Evolutionary conservation across 441 rosid species (phyloP).

Genomic region (Mallotus repandus): DNA sequence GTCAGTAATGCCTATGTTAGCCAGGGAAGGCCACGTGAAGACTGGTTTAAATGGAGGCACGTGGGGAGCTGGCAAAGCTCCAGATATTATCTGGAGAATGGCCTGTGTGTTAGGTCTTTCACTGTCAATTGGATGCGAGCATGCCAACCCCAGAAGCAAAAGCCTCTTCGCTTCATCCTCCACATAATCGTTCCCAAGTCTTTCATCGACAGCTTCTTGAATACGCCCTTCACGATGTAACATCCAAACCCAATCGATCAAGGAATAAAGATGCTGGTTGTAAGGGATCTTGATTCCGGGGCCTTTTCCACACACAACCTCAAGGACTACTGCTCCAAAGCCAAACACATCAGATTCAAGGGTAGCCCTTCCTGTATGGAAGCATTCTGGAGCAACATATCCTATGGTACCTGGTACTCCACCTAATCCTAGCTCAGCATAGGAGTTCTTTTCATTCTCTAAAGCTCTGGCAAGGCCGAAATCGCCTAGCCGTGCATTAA

Average conservation of each 20-base stretch:
- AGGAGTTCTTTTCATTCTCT: slow-evolving; percentile 49
- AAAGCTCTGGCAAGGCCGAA: slow-evolving; percentile 58
- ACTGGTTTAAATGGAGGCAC: slow-evolving; percentile 52
- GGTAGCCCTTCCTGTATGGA: slow-evolving; percentile 54
- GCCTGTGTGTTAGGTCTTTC: slow-evolving; percentile 42
- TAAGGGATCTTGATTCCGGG: slow-evolving; percentile 32
- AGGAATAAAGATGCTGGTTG: slow-evolving; percentile 24
- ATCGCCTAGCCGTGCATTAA: slow-evolving; percentile 54
- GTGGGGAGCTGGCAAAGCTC: slow-evolving; percentile 35
- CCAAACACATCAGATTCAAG: slow-evolving; percentile 54
- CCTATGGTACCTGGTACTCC: slow-evolving; percentile 52
- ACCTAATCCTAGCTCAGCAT: slow-evolving; percentile 37
- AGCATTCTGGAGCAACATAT: slow-evolving; percentile 59
- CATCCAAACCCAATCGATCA: slow-evolving; percentile 63
- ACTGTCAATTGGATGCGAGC: slow-evolving; percentile 47
- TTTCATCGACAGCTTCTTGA: slow-evolving; percentile 41
- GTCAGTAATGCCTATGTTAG: slow-evolving; percentile 8
- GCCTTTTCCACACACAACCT: slow-evolving; percentile 43
- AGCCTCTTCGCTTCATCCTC: slow-evolving; percentile 38
- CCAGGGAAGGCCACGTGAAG: slow-evolving; percentile 42
- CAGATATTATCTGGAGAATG: slow-evolving; percentile 42
- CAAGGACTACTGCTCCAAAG: slow-evolving; percentile 56
- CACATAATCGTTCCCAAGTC: slow-evolving; percentile 26
- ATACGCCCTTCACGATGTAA: slow-evolving; percentile 45
- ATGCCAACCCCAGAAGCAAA: slow-evolving; percentile 51